Base-by-base conservation (phyloP, 2,329 filamentous ascomycete species). In the Neonectria ditissima region DNA sequence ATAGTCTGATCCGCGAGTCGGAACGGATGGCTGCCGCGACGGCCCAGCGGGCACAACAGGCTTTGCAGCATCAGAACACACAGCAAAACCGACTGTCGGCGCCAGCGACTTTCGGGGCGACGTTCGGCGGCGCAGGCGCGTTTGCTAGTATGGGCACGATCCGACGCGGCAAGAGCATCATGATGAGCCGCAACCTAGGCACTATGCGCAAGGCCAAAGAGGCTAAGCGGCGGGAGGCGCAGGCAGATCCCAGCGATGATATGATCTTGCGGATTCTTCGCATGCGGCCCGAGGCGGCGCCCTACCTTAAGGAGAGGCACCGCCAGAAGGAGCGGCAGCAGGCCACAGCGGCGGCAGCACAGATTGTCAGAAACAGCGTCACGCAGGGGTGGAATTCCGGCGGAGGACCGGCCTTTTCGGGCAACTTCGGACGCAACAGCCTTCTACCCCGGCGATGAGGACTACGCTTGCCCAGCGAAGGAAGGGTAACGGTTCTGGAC, bases 141-240 rank as follows among this genome's bases (percentile, higher is more conserved):
- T 91, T 86, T 75, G 86, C 91, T n/a, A 91, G 90, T 65, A 87
- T 92, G 80, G 87, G 88, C 44, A 90, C 88, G 3, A 89, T 90
- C 77, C 86, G 82, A 68, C 82, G 89, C 57, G 87, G 88, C 70
- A 89, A 91, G 87, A 93, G 90, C 69, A 97, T 99, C 79, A 94
- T 99, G 92, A 90, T 97, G 80, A 93, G 89, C 72, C 90, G 95
- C 61, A 99, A 98, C 77, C 81, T 99, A 57, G 96, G 96, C 48
- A 98, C 96, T 8, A 98, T 99, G 94, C 91, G 90, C 72, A 93
- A 95, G 76, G 94, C 92, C 43, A 98, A 98, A 80, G 94, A 97
- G 77, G 95, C 97, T 80, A 97, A 97, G 82, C 87, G 96, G 67
- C 94, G 94, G 72, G 95, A 98, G 77, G 93, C 94, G 1, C 96